Evolutionary conservation across 2,329 filamentous ascomycete genomes (phyloP).

Genomic region (Clonostachys sp.): DNA sequence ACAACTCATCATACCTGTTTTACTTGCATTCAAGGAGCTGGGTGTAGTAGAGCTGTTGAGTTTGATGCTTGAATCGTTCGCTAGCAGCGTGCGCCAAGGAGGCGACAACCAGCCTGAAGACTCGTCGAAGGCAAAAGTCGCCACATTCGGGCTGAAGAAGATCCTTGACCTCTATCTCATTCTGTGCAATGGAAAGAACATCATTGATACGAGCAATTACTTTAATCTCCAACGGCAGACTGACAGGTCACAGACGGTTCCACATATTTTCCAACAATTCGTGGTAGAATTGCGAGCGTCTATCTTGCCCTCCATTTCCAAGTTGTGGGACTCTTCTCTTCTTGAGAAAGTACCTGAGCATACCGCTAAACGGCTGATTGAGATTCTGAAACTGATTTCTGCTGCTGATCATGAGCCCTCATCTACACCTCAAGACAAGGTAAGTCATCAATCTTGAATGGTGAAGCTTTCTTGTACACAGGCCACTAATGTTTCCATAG

Average conservation of each 20-base stretch:
- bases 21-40: slow-evolving; percentile 81
- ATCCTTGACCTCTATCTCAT: slow-evolving; percentile 79
- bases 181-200: slow-evolving; percentile 71
- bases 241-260: slow-evolving; percentile 33
- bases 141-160: slow-evolving; percentile 65
- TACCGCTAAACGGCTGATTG: slow-evolving; percentile 74
- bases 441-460: slow-evolving; percentile 25
- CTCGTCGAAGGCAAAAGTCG: slow-evolving; percentile 39
- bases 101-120: slow-evolving; percentile 39
- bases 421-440: slow-evolving; percentile 57
- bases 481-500: slow-evolving; percentile 3
- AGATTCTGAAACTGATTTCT: slow-evolving; percentile 76
- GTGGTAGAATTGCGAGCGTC: slow-evolving; percentile 80
- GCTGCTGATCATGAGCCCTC: slow-evolving; percentile 71
- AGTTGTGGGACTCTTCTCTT: slow-evolving; percentile 81
- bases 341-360: slow-evolving; percentile 75
- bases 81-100: slow-evolving; percentile 18
- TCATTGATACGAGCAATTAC: slow-evolving; percentile 69
- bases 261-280: slow-evolving; percentile 61
- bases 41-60: slow-evolving; percentile 73
- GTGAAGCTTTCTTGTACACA: no score
- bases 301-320: slow-evolving; percentile 69
- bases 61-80: slow-evolving; percentile 64
- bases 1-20: slow-evolving; percentile 67
- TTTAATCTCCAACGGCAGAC: slow-evolving; percentile 36